Base-by-base conservation (phyloP, 2,329 filamentous ascomycete species). In the Corynespora cassiicola region DNA sequence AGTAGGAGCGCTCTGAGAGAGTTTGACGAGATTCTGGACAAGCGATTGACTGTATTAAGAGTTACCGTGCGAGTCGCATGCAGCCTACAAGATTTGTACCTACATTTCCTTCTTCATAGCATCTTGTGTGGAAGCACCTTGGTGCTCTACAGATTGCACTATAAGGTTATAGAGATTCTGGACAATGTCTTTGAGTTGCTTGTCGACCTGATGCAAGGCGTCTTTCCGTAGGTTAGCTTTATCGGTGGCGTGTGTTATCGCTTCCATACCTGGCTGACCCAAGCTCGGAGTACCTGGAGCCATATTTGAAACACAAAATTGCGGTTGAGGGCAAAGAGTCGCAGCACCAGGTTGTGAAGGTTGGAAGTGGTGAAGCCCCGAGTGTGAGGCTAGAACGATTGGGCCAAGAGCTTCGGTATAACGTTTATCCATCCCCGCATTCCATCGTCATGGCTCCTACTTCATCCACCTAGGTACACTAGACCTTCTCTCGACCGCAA, bases 41-140 rank as follows among this genome's bases (percentile, higher is more conserved):
- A 85, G 72, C 26, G 71, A 73, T 60, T 75, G 75, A 47, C 71
- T 76, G 42, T 7, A 20, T n/a, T n/a, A n/a, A n/a, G n/a, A n/a
- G n/a, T n/a, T n/a, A n/a, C n/a, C n/a, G n/a, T n/a, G n/a, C n/a
- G n/a, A n/a, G n/a, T n/a, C n/a, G n/a, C 23, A 10, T 11, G 12
- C 17, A 22, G 31, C 11, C 8, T 16, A 33, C 16, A 22, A 26
- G 18, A 27, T 10, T 15, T n/a, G 23, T 11, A 31, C 47, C 17
- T 66, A 83, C 78, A 84, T 78, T 52, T 84, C 80, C 15, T 72
- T 66, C 27, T 80, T 76, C 58, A 85, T 76, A 21, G 79, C 76
- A 34, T 78, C 72, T 49, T 81, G 75, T 5, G 79, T 82, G 33
- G 75, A 72, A 20, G 72, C 68, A 25, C 80, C 80, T 45, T 82